Base-by-base conservation (phyloP, 1,284 basidiomycete species). In the Rhodotorula sp. region DNA sequence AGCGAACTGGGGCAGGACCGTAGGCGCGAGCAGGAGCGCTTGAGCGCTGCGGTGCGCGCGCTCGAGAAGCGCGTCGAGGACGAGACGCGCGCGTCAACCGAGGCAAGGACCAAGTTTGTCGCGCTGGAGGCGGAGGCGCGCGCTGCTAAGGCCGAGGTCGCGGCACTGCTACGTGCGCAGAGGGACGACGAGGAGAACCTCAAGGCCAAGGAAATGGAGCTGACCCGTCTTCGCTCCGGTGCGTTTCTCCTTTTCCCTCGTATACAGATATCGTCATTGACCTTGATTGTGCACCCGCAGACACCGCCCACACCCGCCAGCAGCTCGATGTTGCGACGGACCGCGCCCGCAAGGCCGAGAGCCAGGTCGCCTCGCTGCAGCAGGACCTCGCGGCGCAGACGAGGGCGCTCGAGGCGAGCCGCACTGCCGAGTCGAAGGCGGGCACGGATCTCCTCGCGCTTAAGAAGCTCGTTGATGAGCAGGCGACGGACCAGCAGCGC, bases 21-120 rank as follows among this genome's bases (percentile, higher is more conserved):
- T 48, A 72, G 67, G 3, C 64, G 75, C 79, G 90, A 91, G 77
- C 88, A 90, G 74, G 86, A 88, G 71, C 85, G 88, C 27, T 84
- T 94, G 63, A 85, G 87, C 36, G 82, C 85, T 64, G 88, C 90
- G 32, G 91, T 94, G 77, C 89, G 92, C 70, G 87, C 91, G 75
- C 90, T 94, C 22, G 90, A 91, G 0, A 89, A 91, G 72, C 91
- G 94, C 78, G 86, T 95, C 27, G 88, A 90, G 9, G 85, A 89
- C 3, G 83, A 96, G 57, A 92, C 95, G 82, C 83, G 84, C 69
- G 90, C 94, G 77, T 88, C 91, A 78, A 87, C 87, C 68, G 86
- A 87, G 22, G 91, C 90, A 88, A 83, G 82, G 39, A 80, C 81
- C 39, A 85, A 87, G 66, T 91, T 94, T 78, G 81, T 80, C 0